Evolutionary conservation across 352 stramenopile genomes (phyloP).

Genomic region (Aphanomyces stellatus): DNA sequence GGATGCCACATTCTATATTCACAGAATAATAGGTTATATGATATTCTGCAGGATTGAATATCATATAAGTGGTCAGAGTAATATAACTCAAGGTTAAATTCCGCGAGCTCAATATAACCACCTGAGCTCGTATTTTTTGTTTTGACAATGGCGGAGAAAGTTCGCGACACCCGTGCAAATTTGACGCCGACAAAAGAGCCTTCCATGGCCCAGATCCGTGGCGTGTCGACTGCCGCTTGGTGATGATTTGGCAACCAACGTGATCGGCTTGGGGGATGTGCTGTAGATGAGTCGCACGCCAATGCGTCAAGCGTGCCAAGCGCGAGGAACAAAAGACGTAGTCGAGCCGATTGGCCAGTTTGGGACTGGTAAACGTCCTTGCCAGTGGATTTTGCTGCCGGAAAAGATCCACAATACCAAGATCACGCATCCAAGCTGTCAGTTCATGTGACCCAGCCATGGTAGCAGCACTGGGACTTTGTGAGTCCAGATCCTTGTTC

Average conservation of each 20-base stretch:
- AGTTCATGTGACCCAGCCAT: not conserved
- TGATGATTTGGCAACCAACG: not conserved
- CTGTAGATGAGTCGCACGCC: not conserved
- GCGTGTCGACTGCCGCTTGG: not conserved
- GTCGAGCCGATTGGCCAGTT: not conserved
- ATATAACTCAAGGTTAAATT: too few species aligned
- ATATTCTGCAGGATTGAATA: too few species aligned
- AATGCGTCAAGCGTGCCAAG: not conserved
- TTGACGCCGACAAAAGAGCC: not conserved
- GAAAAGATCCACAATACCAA: not conserved
- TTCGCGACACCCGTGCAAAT: too few species aligned
- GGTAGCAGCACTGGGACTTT: not conserved
- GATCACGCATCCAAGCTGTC: not conserved
- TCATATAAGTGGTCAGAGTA: too few species aligned
- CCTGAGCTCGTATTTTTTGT: too few species aligned
- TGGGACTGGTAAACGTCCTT: constrained; percentile 3
- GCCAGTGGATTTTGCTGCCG: not conserved
- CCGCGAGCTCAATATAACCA: too few species aligned
- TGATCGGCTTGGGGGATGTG: not conserved
- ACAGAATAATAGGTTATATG: too few species aligned
- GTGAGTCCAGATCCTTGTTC: not conserved
- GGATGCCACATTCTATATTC: too few species aligned
- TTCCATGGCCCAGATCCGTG: not conserved
- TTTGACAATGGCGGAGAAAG: too few species aligned
- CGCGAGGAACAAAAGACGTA: not conserved